Evolutionary conservation across 2,329 filamentous ascomycete genomes (phyloP).

Genomic region (Talaromyces sp.): DNA sequence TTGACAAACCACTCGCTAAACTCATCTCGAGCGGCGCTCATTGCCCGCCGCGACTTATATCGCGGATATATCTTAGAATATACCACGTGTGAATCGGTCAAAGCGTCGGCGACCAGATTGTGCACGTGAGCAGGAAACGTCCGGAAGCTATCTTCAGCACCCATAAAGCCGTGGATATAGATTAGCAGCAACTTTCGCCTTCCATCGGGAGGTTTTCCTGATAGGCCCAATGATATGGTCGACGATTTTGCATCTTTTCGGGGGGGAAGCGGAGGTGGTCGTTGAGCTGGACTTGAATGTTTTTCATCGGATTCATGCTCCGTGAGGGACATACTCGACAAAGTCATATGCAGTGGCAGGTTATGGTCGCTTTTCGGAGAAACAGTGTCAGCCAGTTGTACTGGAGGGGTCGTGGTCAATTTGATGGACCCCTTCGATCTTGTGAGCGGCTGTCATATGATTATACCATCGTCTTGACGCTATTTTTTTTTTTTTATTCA

Average conservation of each 20-base stretch:
- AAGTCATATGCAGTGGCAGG: background rate
- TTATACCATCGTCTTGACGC: background rate
- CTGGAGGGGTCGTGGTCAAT: constrained; percentile 10
- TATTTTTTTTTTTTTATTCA: too few relatives aligned
- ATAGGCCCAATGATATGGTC: constrained; percentile 6
- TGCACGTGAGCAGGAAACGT: constrained; percentile 88
- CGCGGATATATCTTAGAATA: constrained; percentile 66
- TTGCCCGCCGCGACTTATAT: constrained; percentile 44
- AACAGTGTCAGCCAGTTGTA: constrained; percentile 5
- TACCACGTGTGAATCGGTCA: constrained; percentile 71
- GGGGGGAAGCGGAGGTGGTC: constrained; percentile 16
- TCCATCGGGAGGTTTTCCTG: constrained; percentile 6
- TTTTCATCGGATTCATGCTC: constrained; percentile 18
- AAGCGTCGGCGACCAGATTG: constrained; percentile 61
- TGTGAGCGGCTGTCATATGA: constrained; percentile 14
- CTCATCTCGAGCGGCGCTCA: constrained; percentile 68
- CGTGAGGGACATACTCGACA: background rate
- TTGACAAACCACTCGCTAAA: constrained; percentile 68
- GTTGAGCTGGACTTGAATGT: constrained; percentile 19
- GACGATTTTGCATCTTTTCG: constrained; percentile 9
- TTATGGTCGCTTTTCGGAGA: background rate
- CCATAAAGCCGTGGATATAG: constrained; percentile 89
- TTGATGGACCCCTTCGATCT: background rate
- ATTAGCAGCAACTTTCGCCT: constrained; percentile 64
- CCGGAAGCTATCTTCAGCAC: constrained; percentile 79